Evolutionary conservation across 1,284 basidiomycete genomes (phyloP).

Genomic region (Malassezia sympodialis): DNA sequence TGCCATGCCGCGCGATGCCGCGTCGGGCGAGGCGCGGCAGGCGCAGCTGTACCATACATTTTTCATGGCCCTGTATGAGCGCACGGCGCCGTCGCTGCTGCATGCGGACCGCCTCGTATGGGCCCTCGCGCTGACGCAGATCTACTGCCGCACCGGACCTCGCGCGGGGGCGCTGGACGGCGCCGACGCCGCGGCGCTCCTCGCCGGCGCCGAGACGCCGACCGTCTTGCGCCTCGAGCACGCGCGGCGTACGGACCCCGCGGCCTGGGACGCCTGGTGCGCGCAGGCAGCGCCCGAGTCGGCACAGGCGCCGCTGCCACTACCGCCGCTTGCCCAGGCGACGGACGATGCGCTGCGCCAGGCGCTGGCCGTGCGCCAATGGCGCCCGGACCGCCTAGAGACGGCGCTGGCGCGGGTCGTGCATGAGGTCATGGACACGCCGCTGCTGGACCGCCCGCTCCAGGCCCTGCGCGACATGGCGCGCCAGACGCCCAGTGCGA

Average conservation of each 20-base stretch:
- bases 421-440: conserved; percentile 63
- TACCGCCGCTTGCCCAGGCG: conserved; percentile 56
- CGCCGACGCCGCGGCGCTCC: conserved; percentile 71
- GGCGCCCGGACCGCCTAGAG: conserved; percentile 76
- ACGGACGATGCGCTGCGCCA: conserved; percentile 54
- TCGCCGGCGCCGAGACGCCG: conserved; percentile 71
- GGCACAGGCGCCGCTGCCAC: conserved; percentile 53
- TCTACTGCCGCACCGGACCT: conserved; percentile 60
- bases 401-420: conserved; percentile 71
- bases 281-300: conserved; percentile 63
- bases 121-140: conserved; percentile 77
- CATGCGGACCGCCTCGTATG: conserved; percentile 86
- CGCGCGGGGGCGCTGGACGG: conserved; percentile 57
- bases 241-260: conserved; percentile 53
- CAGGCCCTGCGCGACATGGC: conserved; percentile 28
- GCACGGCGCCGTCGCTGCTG: conserved; percentile 80
- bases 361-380: conserved; percentile 71
- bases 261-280: conserved; percentile 69
- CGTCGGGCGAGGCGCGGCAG: conserved; percentile 54
- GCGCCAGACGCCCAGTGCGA: conserved; percentile 29
- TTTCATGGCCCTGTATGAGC: conserved; percentile 77
- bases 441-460: conserved; percentile 54
- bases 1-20: conserved; percentile 51
- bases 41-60: conserved; percentile 79
- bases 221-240: conserved; percentile 46